Conservation (phyloP, 2,329 filamentous ascomycete genomes). For the Didymella pomorum region DNA sequence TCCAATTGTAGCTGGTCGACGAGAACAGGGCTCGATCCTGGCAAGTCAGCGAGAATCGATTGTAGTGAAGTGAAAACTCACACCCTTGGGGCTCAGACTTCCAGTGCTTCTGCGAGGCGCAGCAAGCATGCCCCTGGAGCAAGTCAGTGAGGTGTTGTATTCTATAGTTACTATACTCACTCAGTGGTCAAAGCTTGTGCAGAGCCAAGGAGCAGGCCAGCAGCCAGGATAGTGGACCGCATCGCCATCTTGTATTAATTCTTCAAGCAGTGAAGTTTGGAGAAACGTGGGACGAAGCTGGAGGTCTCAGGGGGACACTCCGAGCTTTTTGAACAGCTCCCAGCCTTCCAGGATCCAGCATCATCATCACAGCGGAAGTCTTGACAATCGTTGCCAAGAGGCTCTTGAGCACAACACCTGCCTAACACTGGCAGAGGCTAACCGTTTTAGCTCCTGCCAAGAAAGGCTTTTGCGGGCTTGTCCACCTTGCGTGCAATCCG, state of each 20-base stretch:
- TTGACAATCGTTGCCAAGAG: conserved; percentile 29
- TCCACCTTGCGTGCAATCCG: conserved; percentile 29
- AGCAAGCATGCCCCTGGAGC: conserved; percentile 32
- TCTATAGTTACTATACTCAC: conserved; percentile 22
- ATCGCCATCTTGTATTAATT: conserved; percentile 38
- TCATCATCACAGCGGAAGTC: conserved; percentile 23
- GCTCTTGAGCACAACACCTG: conserved; percentile 22
- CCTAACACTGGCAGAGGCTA: conserved; percentile 19
- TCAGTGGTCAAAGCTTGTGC: conserved; percentile 39
- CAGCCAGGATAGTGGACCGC: conserved; percentile 33
- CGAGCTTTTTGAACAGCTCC: conserved; percentile 27
- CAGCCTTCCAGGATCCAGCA: conserved; percentile 20
- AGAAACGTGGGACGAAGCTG: conserved; percentile 18
- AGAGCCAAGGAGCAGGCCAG: conserved; percentile 37
- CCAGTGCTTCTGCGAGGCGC: conserved; percentile 45
- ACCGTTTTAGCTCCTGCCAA: conserved; percentile 32
- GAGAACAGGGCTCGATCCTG: conserved; percentile 47
- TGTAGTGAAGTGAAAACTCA: conserved; percentile 21
- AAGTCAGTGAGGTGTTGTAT: conserved; percentile 9
- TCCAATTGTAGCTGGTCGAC: conserved; percentile 49
- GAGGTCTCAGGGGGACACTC: conserved; percentile 10
- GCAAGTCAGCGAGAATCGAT: conserved; percentile 9
- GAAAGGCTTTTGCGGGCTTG: conserved; percentile 29
- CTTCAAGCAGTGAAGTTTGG: conserved; percentile 7
- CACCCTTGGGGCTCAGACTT: conserved; percentile 45